Conservation (phyloP, 495 filamentous ascomycete genomes). For the Penicillium flavigenum region DNA sequence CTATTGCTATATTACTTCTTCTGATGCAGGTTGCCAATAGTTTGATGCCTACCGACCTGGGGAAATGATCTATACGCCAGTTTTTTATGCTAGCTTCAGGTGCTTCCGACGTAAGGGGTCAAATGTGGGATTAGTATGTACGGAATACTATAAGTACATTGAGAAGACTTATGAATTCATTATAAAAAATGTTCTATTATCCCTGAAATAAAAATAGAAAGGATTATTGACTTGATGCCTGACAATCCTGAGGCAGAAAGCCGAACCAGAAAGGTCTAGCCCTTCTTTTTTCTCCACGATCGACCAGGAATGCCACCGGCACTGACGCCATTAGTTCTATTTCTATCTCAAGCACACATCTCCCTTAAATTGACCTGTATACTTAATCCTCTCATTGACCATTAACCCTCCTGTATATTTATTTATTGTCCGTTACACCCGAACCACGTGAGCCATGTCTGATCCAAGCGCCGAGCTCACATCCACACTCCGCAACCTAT, state of each 20-base stretch:
- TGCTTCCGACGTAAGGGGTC: too few species aligned
- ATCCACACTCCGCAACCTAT: conserved; percentile 45
- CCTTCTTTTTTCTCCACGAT: conserved; percentile 29
- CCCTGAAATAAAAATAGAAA: not conserved
- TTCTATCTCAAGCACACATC: conserved; percentile 16
- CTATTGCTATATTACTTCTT: not conserved
- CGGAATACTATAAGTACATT: too few species aligned
- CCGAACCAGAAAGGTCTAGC: conserved; percentile 24
- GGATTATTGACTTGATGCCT: not conserved
- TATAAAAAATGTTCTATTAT: too few species aligned
- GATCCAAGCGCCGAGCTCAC: conserved; percentile 40
- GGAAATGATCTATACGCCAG: too few species aligned
- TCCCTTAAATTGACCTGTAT: conserved; percentile 8
- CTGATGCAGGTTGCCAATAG: not conserved
- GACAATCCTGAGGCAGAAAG: conserved; percentile 6
- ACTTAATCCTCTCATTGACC: conserved; percentile 6
- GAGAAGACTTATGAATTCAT: too few species aligned
- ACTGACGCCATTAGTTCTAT: conserved; percentile 26
- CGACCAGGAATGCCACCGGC: conserved; percentile 24
- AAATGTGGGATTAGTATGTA: too few species aligned
- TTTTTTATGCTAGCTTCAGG: too few species aligned
- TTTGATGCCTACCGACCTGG: not conserved
- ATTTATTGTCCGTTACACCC: not conserved
- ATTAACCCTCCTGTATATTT: not conserved
- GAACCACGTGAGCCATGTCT: conserved; percentile 23